Conservation (phyloP, 306 rosid genomes). For the Vigna hirtella region DNA sequence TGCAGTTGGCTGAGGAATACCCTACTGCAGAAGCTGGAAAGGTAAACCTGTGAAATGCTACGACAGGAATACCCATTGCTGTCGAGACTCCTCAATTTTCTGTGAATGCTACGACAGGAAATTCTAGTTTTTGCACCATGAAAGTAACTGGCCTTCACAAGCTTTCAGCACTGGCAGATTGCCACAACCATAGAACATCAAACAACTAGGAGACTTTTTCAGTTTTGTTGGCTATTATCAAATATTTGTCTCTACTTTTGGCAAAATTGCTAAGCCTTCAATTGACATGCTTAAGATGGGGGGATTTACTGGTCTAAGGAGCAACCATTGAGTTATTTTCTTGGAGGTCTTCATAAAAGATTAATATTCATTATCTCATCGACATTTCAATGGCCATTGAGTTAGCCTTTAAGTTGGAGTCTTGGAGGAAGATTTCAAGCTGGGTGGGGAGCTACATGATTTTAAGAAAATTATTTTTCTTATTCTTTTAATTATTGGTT, state of each 20-base stretch:
- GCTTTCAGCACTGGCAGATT: not conserved
- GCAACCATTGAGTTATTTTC: no score
- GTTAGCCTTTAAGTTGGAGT: no score
- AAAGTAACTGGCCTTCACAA: not conserved
- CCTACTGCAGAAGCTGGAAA: not conserved
- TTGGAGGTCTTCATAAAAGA: no score
- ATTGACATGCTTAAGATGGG: not conserved
- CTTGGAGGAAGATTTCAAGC: no score
- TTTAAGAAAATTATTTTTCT: no score
- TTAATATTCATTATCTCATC: no score
- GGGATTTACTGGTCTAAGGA: not conserved
- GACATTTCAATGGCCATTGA: no score
- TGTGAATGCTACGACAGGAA: not conserved
- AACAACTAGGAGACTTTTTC: not conserved
- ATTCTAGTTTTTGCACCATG: not conserved
- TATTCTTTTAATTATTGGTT: no score
- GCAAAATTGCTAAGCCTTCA: not conserved
- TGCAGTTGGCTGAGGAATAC: not conserved
- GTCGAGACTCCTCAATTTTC: not conserved
- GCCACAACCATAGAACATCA: not conserved
- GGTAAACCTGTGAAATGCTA: not conserved
- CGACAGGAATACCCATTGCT: not conserved
- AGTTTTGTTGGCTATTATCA: not conserved
- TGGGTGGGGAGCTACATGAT: no score
- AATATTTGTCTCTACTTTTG: not conserved